These are phyloP conservation scores for Ophiostoma triangulosporum DNA, from an alignment of 2,329 filamentous ascomycete species.

Conservation along the genomic window DNA sequence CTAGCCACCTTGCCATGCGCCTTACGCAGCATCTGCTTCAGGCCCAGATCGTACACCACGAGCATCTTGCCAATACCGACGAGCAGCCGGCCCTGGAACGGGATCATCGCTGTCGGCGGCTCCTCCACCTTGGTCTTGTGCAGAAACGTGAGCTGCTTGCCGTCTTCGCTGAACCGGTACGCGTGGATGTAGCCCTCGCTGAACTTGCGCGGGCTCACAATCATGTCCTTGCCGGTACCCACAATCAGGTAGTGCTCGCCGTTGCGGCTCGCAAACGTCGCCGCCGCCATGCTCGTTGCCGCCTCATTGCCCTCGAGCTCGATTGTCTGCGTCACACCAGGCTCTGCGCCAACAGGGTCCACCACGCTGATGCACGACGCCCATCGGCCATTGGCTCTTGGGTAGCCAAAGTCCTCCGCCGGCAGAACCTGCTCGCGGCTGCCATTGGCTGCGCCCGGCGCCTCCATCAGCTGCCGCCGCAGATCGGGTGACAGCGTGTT, in stretches of 20 bases:
- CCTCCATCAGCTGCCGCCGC: conserved; percentile 57
- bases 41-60: conserved; percentile 82
- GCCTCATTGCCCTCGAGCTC: conserved; percentile 84
- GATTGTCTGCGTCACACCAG: conserved; percentile 56
- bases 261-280: conserved; percentile 78
- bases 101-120: conserved; percentile 77
- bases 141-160: conserved; percentile 81
- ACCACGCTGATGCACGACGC: conserved; percentile 90
- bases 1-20: conserved; percentile 67
- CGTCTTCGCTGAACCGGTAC: conserved; percentile 77
- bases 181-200: conserved; percentile 79
- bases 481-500: conserved; percentile 77
- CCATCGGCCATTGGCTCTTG: conserved; percentile 74
- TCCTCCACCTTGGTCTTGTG: conserved; percentile 91
- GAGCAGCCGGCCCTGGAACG: conserved; percentile 80
- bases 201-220: conserved; percentile 61
- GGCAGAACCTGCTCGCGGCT: conserved; percentile 54
- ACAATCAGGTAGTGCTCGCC: conserved; percentile 86
- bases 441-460: conserved; percentile 57
- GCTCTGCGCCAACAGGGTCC: conserved; percentile 65
- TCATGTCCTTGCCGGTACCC: conserved; percentile 84
- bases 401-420: conserved; percentile 78
- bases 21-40: conserved; percentile 86
- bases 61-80: conserved; percentile 75
- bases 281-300: conserved; percentile 71